These are phyloP conservation scores for Vicia sativa DNA, from an alignment of 306 rosid genomes.

Conservation along the genomic window DNA sequence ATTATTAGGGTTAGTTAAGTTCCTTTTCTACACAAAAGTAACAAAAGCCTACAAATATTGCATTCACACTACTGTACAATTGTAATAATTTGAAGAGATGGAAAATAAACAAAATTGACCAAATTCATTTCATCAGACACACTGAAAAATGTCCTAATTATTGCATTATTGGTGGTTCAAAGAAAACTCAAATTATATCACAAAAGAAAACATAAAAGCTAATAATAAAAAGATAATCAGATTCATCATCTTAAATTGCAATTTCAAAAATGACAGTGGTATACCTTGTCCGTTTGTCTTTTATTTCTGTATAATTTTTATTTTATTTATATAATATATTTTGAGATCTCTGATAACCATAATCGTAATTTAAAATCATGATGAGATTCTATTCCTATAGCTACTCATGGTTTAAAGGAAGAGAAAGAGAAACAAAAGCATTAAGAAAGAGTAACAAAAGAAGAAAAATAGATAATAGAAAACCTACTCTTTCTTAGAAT, in stretches of 20 bases:
- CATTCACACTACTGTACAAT: conserved; percentile 23
- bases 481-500: conserved; percentile 79
- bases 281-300: too few relatives aligned
- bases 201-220: conserved; percentile 16
- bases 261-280: too few relatives aligned
- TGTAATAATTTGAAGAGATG: background rate
- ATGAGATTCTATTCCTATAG: too few relatives aligned
- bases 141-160: conserved; percentile 26
- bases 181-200: conserved; percentile 31
- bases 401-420: conserved; percentile 22
- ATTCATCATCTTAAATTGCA: background rate
- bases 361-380: background rate
- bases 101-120: conserved; percentile 33
- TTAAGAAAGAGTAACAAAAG: background rate
- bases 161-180: conserved; percentile 27
- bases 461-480: background rate
- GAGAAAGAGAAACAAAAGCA: conserved; percentile 5
- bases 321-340: too few relatives aligned
- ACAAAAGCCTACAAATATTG: conserved; percentile 25
- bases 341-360: too few relatives aligned
- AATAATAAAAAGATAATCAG: background rate
- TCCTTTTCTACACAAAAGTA: conserved; percentile 24
- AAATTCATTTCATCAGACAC: conserved; percentile 14
- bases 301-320: too few relatives aligned
- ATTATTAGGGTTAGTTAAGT: conserved; percentile 46